Evolutionary conservation across 2,329 filamentous ascomycete genomes (phyloP).

Genomic region (Aspergillus versicolor): DNA sequence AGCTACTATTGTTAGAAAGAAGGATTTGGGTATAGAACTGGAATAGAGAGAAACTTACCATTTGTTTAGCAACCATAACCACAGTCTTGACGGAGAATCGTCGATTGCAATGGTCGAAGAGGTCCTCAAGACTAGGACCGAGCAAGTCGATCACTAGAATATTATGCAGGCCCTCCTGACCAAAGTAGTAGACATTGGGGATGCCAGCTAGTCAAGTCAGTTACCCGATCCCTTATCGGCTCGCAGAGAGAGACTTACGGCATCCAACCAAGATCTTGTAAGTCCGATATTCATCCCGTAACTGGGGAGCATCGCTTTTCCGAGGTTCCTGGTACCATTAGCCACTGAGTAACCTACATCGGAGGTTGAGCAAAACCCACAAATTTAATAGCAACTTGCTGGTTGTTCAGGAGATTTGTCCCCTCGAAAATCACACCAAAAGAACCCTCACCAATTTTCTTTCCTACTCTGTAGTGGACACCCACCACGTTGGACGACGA

Average conservation of each 20-base stretch:
- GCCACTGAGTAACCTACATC: constrained; percentile 4
- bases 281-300: constrained; percentile 97
- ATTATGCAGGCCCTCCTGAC: constrained; percentile 97
- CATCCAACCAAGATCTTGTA: constrained; percentile 99
- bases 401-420: constrained; percentile 97
- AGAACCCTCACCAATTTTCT: constrained; percentile 98
- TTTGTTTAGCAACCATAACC: constrained; percentile 98
- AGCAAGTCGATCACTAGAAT: constrained; percentile 97
- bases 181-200: constrained; percentile 99
- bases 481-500: constrained; percentile 96
- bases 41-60: constrained; percentile 58
- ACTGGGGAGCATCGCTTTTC: constrained; percentile 96
- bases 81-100: constrained; percentile 97
- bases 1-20: constrained; percentile 54
- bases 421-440: constrained; percentile 99
- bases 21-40: neutral
- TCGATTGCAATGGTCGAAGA: constrained; percentile 96
- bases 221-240: neutral
- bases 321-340: constrained; percentile 74
- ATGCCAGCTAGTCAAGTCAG: constrained; percentile 73
- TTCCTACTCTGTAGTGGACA: constrained; percentile 97
- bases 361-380: constrained; percentile 55
- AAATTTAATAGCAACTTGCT: constrained; percentile 99
- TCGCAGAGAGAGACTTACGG: constrained; percentile 65
- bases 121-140: constrained; percentile 89